A percentile compares a stretch with the other conserved stretches of the same genome.
Evolutionary conservation across 1,139 yeast genomes (phyloP).

Genomic region (Kurtzmaniella natalensis): DNA sequence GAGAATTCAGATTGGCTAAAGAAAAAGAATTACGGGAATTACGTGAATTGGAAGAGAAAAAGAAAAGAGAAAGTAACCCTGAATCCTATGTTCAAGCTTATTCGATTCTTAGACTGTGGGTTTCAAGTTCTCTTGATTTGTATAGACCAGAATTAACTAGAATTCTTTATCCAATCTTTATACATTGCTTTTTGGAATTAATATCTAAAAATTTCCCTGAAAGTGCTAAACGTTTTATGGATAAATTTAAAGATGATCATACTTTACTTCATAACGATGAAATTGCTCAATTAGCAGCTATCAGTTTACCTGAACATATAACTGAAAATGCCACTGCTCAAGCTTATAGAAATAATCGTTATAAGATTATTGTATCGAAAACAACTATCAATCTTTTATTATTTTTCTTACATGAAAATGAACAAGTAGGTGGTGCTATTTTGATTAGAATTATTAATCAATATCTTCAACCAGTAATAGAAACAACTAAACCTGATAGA

Average conservation of each 20-base stretch:
- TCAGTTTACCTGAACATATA: constrained; percentile 76
- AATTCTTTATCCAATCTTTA: constrained; percentile 83
- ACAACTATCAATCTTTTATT: constrained; percentile 81
- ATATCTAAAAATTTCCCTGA: constrained; percentile 56
- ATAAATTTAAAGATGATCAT: constrained; percentile 71
- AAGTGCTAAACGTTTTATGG: constrained; percentile 72
- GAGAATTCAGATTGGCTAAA: constrained; percentile 37
- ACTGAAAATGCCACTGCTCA: constrained; percentile 79
- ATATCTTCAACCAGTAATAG: constrained; percentile 67
- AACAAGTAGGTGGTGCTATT: constrained; percentile 87
- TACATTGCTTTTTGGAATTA: constrained; percentile 80
- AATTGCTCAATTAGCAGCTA: constrained; percentile 63
- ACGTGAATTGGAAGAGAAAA: constrained; percentile 35
- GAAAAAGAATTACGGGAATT: constrained; percentile 41
- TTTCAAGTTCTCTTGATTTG: constrained; percentile 84
- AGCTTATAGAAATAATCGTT: constrained; percentile 69
- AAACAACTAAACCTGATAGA: constrained; percentile 42
- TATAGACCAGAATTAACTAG: constrained; percentile 86
- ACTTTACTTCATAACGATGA: constrained; percentile 75
- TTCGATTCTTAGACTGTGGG: constrained; percentile 79
- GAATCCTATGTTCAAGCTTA: constrained; percentile 75
- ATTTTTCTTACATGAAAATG: constrained; percentile 87
- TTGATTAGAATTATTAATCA: constrained; percentile 83
- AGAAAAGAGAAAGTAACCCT: constrained; percentile 52
- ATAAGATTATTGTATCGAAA: constrained; percentile 71